Percentiles rank a stretch among this genome's conserved stretches.
Evolutionary conservation across 371 early-diverging fungal genomes (phyloP).

Genomic region (Mortierella sp.): DNA sequence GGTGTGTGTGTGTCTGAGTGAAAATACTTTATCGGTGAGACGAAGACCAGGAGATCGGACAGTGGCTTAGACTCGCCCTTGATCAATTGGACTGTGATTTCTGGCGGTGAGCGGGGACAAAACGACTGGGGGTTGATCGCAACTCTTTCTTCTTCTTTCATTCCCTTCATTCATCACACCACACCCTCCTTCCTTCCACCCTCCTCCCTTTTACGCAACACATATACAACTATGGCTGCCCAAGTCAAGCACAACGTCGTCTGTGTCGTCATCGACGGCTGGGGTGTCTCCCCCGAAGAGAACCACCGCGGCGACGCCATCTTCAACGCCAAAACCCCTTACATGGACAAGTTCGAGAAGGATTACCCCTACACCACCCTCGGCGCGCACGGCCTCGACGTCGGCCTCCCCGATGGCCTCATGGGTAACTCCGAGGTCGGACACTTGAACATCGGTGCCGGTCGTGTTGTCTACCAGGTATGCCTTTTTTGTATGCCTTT

Average conservation of each 20-base stretch:
- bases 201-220: not conserved
- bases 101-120: too few species aligned
- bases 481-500: not conserved
- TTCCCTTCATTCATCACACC: not conserved
- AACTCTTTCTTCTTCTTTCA: not conserved
- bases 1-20: not conserved
- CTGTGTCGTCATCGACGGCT: slow-evolving; percentile 94
- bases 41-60: not conserved
- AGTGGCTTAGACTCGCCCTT: not conserved
- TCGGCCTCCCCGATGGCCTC: slow-evolving; percentile 97
- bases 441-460: slow-evolving; percentile 99
- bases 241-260: slow-evolving; percentile 73
- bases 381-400: slow-evolving; percentile 97
- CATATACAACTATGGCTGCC: not conserved
- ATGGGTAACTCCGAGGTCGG: slow-evolving; percentile 99
- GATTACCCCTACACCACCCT: slow-evolving; percentile 84
- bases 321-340: slow-evolving; percentile 93
- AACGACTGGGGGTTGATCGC: too few species aligned
- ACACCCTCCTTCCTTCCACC: not conserved
- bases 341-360: slow-evolving; percentile 87
- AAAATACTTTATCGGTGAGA: not conserved
- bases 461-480: slow-evolving; percentile 98
- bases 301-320: slow-evolving; percentile 93
- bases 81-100: too few species aligned
- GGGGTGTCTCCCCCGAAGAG: slow-evolving; percentile 89